These are phyloP conservation scores for Zasmidium citrigriseum DNA, from an alignment of 2,329 filamentous ascomycete species.

Conservation along the genomic window DNA sequence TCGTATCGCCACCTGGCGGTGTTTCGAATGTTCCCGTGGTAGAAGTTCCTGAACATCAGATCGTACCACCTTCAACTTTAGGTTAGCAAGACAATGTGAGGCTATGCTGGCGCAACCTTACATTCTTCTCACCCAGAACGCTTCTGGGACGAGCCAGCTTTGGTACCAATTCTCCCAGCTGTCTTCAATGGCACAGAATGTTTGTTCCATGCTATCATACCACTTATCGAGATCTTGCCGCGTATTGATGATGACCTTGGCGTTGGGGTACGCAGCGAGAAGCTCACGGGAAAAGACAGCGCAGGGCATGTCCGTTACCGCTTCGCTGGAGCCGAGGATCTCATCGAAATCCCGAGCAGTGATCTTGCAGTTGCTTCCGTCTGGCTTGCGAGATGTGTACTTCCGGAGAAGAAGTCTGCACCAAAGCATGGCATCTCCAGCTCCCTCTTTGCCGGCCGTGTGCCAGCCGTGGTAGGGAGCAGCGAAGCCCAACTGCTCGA, in stretches of 20 bases:
- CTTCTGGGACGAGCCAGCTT: not conserved
- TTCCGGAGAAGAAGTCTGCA: not conserved
- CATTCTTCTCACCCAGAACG: not conserved
- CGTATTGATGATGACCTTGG: slow-evolving; percentile 64
- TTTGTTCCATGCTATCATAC: slow-evolving; percentile 24
- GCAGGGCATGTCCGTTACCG: not conserved
- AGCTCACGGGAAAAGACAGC: slow-evolving; percentile 27
- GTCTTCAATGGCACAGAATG: not conserved
- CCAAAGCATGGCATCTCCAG: not conserved
- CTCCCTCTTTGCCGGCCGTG: not conserved
- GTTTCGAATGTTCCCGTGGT: not conserved
- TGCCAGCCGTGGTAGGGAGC: not conserved
- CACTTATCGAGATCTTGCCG: slow-evolving; percentile 35
- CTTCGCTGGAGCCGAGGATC: not conserved
- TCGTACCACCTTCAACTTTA: not conserved
- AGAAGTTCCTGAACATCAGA: not conserved
- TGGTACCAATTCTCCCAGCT: not conserved
- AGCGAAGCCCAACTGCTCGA: not conserved
- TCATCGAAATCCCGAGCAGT: not conserved
- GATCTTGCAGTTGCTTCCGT: not conserved
- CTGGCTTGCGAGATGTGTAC: too few relatives aligned
- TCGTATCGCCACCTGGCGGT: not conserved
- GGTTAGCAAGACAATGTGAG: not conserved
- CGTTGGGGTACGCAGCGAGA: slow-evolving; percentile 61
- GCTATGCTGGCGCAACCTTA: not conserved